phyloP scores from a whole-genome alignment of 2,329 filamentous ascomycete species.

The Cladosporium austrohemisphaericum region DNA sequence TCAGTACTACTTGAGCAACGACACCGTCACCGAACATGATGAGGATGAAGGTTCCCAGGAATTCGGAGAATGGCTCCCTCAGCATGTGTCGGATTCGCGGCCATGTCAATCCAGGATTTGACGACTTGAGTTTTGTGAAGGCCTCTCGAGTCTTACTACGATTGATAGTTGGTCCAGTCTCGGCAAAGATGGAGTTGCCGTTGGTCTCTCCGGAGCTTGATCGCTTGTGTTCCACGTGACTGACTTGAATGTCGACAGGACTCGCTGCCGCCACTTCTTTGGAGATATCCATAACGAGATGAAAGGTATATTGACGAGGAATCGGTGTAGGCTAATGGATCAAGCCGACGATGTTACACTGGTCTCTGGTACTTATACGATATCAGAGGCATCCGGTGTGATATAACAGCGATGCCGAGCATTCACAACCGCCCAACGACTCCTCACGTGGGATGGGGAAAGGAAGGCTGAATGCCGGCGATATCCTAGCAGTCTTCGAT shows the following conservation, averaged over 20 bases:
- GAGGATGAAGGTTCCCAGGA: conserved; percentile 65
- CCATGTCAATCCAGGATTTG: conserved; percentile 47
- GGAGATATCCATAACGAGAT: conserved; percentile 1
- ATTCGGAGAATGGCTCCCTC: conserved; percentile 62
- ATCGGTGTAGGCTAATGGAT: background rate
- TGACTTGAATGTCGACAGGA: conserved; percentile 18
- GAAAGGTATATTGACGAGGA: background rate
- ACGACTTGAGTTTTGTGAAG: conserved; percentile 16
- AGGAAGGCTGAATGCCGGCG: conserved; percentile 6
- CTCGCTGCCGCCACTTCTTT: background rate
- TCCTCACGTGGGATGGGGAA: conserved; percentile 6
- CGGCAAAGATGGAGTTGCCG: conserved; percentile 1
- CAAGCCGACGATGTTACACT: too few relatives aligned
- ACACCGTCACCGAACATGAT: conserved; percentile 66
- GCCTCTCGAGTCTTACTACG: conserved; percentile 26
- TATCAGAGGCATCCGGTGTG: background rate
- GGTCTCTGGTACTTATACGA: too few relatives aligned
- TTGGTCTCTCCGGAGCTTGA: conserved; percentile 17
- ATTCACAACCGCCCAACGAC: background rate
- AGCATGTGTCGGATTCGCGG: conserved; percentile 48
- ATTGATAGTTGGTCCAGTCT: conserved; percentile 28
- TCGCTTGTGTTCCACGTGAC: conserved; percentile 22
- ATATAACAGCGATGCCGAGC: conserved; percentile 12
- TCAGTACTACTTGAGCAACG: conserved; percentile 65
- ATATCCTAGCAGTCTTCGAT: conserved; percentile 6